Conservation (phyloP, 73 alveolate species). For the Paramecium biaurelia region DNA sequence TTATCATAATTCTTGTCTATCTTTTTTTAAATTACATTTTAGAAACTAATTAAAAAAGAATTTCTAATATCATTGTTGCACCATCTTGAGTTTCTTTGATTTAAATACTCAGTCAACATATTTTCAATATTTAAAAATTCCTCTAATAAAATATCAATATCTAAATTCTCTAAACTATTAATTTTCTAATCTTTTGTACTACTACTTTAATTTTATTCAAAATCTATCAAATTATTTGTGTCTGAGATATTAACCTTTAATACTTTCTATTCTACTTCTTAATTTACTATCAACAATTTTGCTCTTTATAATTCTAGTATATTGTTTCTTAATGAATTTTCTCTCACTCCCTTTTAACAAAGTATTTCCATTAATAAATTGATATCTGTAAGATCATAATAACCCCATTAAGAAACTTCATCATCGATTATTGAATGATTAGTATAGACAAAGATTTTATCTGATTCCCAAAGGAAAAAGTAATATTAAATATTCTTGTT, state of each 20-base stretch:
- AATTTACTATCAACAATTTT: neutral
- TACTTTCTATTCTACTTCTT: neutral
- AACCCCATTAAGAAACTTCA: neutral
- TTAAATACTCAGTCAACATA: neutral
- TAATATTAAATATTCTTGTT: neutral
- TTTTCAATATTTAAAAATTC: neutral
- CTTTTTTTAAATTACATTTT: neutral
- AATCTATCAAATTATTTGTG: neutral
- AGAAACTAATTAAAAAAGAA: neutral
- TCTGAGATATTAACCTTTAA: neutral
- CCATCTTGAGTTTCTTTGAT: neutral
- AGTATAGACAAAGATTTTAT: neutral
- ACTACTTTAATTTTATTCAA: neutral
- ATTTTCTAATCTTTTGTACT: neutral
- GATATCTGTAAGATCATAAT: neutral
- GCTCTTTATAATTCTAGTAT: neutral
- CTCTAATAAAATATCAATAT: neutral
- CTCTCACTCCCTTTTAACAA: slow-evolving; percentile 15
- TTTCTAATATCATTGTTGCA: neutral
- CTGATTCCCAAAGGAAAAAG: neutral
- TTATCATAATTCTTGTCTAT: neutral
- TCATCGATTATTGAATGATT: neutral
- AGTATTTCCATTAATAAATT: neutral
- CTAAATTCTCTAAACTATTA: neutral
- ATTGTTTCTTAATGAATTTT: neutral